Conservation (phyloP, 2,329 filamentous ascomycete species). For the Ophiocordyceps camponoti-rufipedis region DNA sequence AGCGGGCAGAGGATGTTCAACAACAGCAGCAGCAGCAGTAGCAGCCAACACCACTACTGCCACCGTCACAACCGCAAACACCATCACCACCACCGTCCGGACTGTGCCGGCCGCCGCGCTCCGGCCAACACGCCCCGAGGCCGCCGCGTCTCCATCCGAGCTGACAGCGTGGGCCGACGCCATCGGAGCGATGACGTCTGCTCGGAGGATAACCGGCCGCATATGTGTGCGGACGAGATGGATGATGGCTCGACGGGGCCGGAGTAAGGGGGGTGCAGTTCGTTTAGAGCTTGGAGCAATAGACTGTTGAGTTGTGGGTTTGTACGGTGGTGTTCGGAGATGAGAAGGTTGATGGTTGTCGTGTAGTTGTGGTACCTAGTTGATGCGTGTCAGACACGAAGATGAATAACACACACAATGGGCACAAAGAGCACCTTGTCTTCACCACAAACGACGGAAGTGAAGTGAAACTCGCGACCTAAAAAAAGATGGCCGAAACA, state of each 20-base stretch:
- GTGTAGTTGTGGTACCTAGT: too few species aligned
- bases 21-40: too few species aligned
- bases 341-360: too few species aligned
- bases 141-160: not conserved
- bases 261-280: not conserved
- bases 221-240: constrained; percentile 12
- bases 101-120: constrained; percentile 2
- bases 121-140: not conserved
- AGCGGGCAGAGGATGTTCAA: constrained; percentile 7
- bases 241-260: constrained; percentile 1
- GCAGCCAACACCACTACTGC: too few species aligned
- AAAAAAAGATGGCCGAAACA: too few species aligned
- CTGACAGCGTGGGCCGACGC: constrained; percentile 2
- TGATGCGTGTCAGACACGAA: too few species aligned
- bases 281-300: not conserved
- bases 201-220: constrained; percentile 15
- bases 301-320: not conserved
- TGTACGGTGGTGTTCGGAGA: too few species aligned
- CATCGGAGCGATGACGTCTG: constrained; percentile 7
- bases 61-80: too few species aligned
- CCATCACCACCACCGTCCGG: constrained; percentile 4
- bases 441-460: too few species aligned
- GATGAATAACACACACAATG: too few species aligned
- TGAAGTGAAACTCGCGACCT: not conserved
- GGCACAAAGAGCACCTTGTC: too few species aligned